Conservation (phyloP, 805 yeast species). For the Komagataella pastoris region DNA sequence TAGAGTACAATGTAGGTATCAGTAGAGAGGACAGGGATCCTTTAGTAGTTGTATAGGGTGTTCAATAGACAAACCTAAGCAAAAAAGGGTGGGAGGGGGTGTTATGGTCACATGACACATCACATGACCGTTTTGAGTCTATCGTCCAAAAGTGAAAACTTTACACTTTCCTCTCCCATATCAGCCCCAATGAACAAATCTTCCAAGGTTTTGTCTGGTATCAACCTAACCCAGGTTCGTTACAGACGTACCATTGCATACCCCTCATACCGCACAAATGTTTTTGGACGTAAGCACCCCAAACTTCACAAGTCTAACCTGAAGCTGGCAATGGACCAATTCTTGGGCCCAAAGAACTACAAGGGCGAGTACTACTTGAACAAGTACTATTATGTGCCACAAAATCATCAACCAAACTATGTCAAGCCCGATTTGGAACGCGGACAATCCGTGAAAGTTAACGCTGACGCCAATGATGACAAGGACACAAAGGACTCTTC, state of each 20-base stretch:
- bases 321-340: constrained; percentile 52
- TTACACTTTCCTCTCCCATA: background rate
- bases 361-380: constrained; percentile 72
- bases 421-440: constrained; percentile 39
- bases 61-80: background rate
- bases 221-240: constrained; percentile 19
- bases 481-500: constrained; percentile 3
- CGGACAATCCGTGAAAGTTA: constrained; percentile 18
- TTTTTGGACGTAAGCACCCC: constrained; percentile 24
- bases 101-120: background rate
- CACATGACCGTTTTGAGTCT: background rate
- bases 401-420: constrained; percentile 61
- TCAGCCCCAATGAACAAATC: background rate
- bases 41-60: constrained; percentile 8
- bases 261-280: constrained; percentile 34
- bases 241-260: constrained; percentile 41
- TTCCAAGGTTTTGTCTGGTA: background rate
- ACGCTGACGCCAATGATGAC: constrained; percentile 5
- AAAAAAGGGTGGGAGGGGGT: background rate
- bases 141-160: background rate
- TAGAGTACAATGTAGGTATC: constrained; percentile 28
- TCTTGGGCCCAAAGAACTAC: constrained; percentile 73
- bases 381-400: constrained; percentile 58
- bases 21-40: constrained; percentile 60
- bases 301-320: constrained; percentile 34